These are phyloP conservation scores for Purshia tridentata DNA, from an alignment of 306 rosid species.

Conservation along the genomic window DNA sequence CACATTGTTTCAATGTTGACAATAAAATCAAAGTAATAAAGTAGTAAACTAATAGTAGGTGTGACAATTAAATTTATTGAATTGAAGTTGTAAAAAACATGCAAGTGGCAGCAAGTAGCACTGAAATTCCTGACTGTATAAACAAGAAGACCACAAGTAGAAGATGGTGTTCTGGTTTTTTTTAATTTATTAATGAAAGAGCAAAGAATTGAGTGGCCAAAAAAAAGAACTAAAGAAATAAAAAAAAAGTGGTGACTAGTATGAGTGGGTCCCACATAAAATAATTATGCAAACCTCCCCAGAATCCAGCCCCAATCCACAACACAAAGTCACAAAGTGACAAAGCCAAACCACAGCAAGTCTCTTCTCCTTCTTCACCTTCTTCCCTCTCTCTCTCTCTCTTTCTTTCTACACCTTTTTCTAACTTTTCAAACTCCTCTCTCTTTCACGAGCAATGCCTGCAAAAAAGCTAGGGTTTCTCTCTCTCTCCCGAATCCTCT, in stretches of 20 bases:
- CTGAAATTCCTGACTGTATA: slow-evolving; percentile 1
- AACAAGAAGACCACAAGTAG: neutral
- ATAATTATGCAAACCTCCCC: slow-evolving; percentile 24
- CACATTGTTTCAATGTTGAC: neutral
- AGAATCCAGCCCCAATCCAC: slow-evolving; percentile 33
- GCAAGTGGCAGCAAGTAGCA: neutral
- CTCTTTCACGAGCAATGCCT: slow-evolving; percentile 64
- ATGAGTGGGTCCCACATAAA: slow-evolving; percentile 24
- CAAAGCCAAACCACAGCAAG: slow-evolving; percentile 3
- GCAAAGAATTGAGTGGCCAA: too few relatives aligned
- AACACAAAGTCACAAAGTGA: slow-evolving; percentile 21
- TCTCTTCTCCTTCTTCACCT: slow-evolving; percentile 3
- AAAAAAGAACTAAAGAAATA: neutral
- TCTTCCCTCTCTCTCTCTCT: slow-evolving; percentile 3
- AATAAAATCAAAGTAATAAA: neutral
- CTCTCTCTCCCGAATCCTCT: neutral
- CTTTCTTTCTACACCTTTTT: slow-evolving; percentile 35
- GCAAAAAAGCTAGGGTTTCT: slow-evolving; percentile 40
- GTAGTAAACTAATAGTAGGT: neutral
- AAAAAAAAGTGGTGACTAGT: neutral
- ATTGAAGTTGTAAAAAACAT: neutral
- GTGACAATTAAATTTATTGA: neutral
- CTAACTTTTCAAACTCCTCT: slow-evolving; percentile 20
- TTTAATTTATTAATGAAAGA: neutral
- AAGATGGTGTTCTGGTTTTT: neutral